These are phyloP conservation scores for Punctularia strigosozonata DNA, from an alignment of 768 basidiomycete species.

Conservation along the genomic window DNA sequence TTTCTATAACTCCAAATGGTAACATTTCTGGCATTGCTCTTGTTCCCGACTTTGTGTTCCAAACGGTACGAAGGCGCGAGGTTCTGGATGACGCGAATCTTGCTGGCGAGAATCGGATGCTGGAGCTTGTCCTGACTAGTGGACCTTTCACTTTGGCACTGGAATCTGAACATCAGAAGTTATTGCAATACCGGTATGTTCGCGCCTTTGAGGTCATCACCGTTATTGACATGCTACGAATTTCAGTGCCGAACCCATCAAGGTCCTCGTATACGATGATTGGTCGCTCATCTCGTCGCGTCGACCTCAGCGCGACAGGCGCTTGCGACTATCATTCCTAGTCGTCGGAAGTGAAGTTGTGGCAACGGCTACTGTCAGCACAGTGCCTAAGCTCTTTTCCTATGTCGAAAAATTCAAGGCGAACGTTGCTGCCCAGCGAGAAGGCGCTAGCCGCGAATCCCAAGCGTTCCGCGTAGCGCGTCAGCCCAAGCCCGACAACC, in stretches of 20 bases:
- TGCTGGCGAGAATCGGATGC: conserved; percentile 35
- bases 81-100: conserved; percentile 15
- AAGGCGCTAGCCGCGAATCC: conserved; percentile 72
- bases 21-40: conserved; percentile 58
- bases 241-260: conserved; percentile 64
- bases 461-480: conserved; percentile 63
- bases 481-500: conserved; percentile 66
- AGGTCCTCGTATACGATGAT: conserved; percentile 68
- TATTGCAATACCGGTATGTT: conserved; percentile 65
- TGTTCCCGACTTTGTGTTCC: conserved; percentile 65
- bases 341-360: conserved; percentile 60
- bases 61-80: conserved; percentile 51
- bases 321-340: conserved; percentile 62
- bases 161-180: conserved; percentile 65
- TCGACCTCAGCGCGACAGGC: conserved; percentile 31
- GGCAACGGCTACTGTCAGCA: conserved; percentile 57
- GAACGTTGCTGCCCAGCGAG: conserved; percentile 60
- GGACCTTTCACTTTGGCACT: conserved; percentile 55
- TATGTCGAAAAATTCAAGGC: conserved; percentile 65
- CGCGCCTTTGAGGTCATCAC: not conserved
- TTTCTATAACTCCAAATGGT: conserved; percentile 46
- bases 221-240: conserved; percentile 1
- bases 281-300: conserved; percentile 48
- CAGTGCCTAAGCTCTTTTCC: conserved; percentile 66
- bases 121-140: conserved; percentile 67